Evolutionary conservation across 371 early-diverging fungal species (phyloP).

Genomic region (Rhizopus sp.): DNA sequence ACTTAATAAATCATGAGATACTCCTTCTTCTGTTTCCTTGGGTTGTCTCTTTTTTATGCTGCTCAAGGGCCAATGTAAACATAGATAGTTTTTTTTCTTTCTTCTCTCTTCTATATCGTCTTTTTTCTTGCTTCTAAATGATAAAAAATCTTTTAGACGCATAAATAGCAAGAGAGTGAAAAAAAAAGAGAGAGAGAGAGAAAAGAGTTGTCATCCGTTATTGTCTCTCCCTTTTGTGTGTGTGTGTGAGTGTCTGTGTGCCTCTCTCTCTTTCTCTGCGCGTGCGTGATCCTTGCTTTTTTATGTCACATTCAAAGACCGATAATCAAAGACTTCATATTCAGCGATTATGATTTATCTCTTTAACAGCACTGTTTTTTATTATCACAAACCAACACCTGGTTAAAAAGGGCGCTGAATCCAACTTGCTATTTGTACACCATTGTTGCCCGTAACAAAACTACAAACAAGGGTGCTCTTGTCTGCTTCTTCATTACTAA

Average conservation of each 20-base stretch:
- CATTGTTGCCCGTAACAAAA: slow-evolving; percentile 1
- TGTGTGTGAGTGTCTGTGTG: too few relatives aligned
- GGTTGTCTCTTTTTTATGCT: background rate
- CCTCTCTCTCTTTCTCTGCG: too few relatives aligned
- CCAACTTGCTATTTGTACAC: slow-evolving; percentile 5
- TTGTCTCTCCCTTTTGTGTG: background rate
- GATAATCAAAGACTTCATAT: too few relatives aligned
- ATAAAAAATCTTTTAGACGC: background rate
- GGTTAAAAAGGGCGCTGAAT: too few relatives aligned
- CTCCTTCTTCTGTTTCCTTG: slow-evolving; percentile 2
- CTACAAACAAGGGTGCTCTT: slow-evolving; percentile 8
- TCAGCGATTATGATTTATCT: too few relatives aligned
- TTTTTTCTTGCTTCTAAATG: background rate
- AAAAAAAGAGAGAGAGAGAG: background rate
- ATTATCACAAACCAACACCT: too few relatives aligned
- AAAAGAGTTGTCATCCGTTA: too few relatives aligned
- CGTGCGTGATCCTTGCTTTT: too few relatives aligned
- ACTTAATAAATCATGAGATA: slow-evolving; percentile 6
- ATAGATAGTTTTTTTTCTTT: background rate
- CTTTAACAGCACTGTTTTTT: too few relatives aligned
- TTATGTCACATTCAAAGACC: too few relatives aligned
- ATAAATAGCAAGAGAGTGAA: background rate
- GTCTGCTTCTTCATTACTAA: slow-evolving; percentile 9
- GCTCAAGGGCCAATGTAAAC: background rate
- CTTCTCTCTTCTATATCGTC: background rate